Evolutionary conservation across 805 yeast genomes (phyloP), one percentile per base, ranked within the genome.

Genomic region (Saccharomyces kudriavzevii): DNA sequence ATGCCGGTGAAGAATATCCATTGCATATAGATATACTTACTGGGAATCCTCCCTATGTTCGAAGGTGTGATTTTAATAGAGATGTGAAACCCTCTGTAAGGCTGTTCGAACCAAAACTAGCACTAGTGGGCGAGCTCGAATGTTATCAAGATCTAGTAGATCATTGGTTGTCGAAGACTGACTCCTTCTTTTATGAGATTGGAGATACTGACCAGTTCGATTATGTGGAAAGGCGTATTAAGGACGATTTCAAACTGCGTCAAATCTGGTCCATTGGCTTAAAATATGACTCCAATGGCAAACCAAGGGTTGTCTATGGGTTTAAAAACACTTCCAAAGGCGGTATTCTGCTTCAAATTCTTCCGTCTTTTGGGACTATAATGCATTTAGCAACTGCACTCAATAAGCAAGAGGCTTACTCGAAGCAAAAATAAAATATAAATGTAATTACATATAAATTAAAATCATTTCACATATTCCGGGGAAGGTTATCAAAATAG

Each of bases 31-130:
- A 85, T 54, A 52, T 92, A 2, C 64, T 94, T 0, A 77, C 84
- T 0, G 81, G 96, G n/a, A 92, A 92, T 60, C 99, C 99, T 0
- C 99, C 99, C 0, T 92, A 92, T 64, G 84, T 91, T 5, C 69
- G 77, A 10, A 54, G 48, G 8, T 26, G 50, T 3, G 48, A 51
- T 10, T 62, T 59, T 49, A 52, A 51, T 10, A 64, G 67, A 40
- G 82, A 81, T 2, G 80, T 83, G 0, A 86, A 82, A 53, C 65
- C 62, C 47, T 85, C 96, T 0, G 98, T 92, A 0, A 70, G 77
- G 43, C 43, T 68, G 11, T 84, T 78, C 67, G 99, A 92, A 69
- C 98, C 99, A 0, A 61, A 65, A 26, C 64, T 80, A 17, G 98
- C 98, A 0, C 72, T 92, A n/a, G 69, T 87, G 2, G 98, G 97